Base-by-base conservation (phyloP, 1,284 basidiomycete genomes). In the Rhodotorula mucilaginosa region DNA sequence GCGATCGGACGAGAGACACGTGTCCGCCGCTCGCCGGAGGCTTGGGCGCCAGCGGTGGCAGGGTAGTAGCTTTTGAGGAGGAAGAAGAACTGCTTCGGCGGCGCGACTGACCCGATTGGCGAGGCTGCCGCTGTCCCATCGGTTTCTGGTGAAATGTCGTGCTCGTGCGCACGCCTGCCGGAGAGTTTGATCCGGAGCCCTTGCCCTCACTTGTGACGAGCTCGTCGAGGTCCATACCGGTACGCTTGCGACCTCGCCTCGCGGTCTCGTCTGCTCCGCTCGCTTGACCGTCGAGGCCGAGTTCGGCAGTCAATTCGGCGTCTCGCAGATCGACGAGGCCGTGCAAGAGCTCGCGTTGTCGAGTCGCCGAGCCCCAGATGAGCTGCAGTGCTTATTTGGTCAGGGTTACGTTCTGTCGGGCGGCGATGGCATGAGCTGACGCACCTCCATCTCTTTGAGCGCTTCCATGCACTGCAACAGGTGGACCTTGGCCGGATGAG, bases 321-420 rank as follows among this genome's bases (percentile, higher is more conserved):
- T 78, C 76, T 34, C 71, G 69, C 4, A 76, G 44, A 52, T 79
- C 78, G 56, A 79, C 76, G 39, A 79, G 71, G 39, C 88, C 89
- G 62, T 86, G 84, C 49, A 92, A 84, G 21, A 92, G 86, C 76
- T 91, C 89, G 65, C 87, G 84, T 10, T 89, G 89, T 18, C 90
- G 87, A 16, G 84, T 86, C 3, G 90, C 90, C 74, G 87, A 87
- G 0, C 90, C 90, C 90, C 90, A 92, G 46, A 88, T 84, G 31
- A 75, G 59, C 76, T 84, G 71, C 58, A 5, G 29, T 8, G n/a
- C 23, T 4, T 19, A 6, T 5, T 19, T 19, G 13, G 21, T 13
- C 10, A 31, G 26, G 26, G 44, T 7, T 19, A 19, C 48, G 34
- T 2, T 5, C 3, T 8, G 47, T n/a, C n/a, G n/a, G 8, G 46